phyloP scores from a whole-genome alignment of 1,284 basidiomycete species.

The Cerrena zonata region DNA sequence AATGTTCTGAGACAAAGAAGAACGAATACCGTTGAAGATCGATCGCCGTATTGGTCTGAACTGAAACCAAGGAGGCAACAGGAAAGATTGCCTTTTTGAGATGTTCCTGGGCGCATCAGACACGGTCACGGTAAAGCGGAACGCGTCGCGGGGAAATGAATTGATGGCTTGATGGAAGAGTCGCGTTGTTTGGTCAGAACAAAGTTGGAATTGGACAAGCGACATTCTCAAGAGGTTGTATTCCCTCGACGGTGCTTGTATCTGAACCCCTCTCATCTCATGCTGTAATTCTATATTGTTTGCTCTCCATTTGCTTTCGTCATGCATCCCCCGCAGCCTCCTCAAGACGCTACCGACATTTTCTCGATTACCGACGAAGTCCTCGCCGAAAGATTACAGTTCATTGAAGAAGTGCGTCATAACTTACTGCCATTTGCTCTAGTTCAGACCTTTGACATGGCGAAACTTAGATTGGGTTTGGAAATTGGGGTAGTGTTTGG shows the following conservation, averaged over 20 bases:
- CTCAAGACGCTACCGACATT: slow-evolving; percentile 6
- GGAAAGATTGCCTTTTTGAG: too few species aligned
- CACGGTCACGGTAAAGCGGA: too few species aligned
- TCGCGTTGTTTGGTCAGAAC: slow-evolving; percentile 6
- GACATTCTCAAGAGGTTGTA: neutral
- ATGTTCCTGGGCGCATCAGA: too few species aligned
- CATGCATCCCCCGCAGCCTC: slow-evolving; percentile 3
- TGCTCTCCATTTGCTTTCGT: neutral
- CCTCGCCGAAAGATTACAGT: slow-evolving; percentile 62
- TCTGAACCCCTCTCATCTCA: neutral
- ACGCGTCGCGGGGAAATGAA: neutral
- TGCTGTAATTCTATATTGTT: neutral
- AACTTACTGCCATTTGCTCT: neutral
- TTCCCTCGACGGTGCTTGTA: neutral
- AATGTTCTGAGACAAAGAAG: too few species aligned
- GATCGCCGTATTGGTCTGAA: too few species aligned
- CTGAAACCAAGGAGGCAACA: too few species aligned
- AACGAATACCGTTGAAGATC: too few species aligned
- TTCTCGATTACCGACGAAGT: slow-evolving; percentile 48
- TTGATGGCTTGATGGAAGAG: too few species aligned
- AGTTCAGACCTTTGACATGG: neutral
- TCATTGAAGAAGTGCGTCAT: slow-evolving; percentile 65
- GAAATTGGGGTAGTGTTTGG: slow-evolving; percentile 86
- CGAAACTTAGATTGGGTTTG: slow-evolving; percentile 68
- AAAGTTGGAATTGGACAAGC: slow-evolving; percentile 4